Conservation (phyloP, 495 filamentous ascomycete genomes). For the Aspergillus homomorphus region DNA sequence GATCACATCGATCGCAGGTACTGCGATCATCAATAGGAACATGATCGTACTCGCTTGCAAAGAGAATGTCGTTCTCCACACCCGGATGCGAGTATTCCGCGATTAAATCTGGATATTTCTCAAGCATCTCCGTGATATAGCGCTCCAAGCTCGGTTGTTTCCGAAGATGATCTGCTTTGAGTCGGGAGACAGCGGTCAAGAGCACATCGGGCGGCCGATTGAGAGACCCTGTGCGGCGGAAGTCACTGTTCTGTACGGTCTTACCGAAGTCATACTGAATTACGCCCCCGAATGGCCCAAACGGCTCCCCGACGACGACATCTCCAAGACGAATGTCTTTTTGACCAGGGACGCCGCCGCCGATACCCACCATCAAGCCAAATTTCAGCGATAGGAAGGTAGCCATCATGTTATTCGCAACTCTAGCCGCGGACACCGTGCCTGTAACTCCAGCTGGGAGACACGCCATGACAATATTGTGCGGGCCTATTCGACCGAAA, state of each 20-base stretch:
- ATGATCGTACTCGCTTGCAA: constrained; percentile 21
- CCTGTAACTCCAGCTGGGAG: constrained; percentile 33
- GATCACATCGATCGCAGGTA: constrained; percentile 19
- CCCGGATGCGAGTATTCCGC: constrained; percentile 17
- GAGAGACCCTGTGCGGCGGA: constrained; percentile 23
- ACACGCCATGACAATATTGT: constrained; percentile 34
- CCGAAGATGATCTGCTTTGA: constrained; percentile 9
- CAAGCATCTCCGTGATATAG: constrained; percentile 15
- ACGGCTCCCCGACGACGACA: constrained; percentile 25
- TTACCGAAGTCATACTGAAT: constrained; percentile 25
- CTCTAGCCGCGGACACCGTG: constrained; percentile 27
- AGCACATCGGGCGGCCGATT: constrained; percentile 20
- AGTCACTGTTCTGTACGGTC: not conserved
- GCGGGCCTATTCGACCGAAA: constrained; percentile 23
- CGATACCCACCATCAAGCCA: constrained; percentile 41
- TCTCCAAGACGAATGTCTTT: constrained; percentile 32
- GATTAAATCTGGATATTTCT: constrained; percentile 12
- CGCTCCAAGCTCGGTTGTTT: not conserved
- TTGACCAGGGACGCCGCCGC: constrained; percentile 31
- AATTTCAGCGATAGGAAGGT: constrained; percentile 35
- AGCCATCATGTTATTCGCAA: constrained; percentile 27
- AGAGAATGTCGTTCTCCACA: constrained; percentile 20
- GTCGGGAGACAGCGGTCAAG: constrained; percentile 6
- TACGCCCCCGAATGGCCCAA: constrained; percentile 9
- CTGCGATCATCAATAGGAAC: constrained; percentile 6